phyloP scores from a whole-genome alignment of 2,329 filamentous ascomycete genomes.

The Cladophialophora exuberans region DNA sequence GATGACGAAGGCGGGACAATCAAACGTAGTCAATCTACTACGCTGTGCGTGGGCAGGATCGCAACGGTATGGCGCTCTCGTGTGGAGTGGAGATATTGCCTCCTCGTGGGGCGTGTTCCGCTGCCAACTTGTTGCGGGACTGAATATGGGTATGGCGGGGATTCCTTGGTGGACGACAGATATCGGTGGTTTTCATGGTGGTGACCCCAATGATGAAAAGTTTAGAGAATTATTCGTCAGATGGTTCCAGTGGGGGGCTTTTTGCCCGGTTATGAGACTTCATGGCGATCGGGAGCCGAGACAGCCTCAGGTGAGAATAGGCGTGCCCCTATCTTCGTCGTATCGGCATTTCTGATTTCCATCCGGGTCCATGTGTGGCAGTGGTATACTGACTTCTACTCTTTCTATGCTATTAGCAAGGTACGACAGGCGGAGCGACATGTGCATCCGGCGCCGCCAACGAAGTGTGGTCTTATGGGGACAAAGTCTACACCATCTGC shows the following conservation, averaged over 20 bases:
- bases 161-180: conserved; percentile 72
- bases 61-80: conserved; percentile 66
- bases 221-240: conserved; percentile 68
- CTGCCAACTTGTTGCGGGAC: conserved; percentile 63
- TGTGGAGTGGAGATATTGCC: conserved; percentile 70
- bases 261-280: conserved; percentile 67
- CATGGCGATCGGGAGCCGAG: conserved; percentile 68
- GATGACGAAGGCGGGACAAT: conserved; percentile 56
- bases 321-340: too few relatives aligned
- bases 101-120: conserved; percentile 64
- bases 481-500: conserved; percentile 63
- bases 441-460: conserved; percentile 58
- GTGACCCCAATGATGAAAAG: conserved; percentile 56
- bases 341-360: too few relatives aligned
- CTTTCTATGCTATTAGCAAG: conserved; percentile 21
- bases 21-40: conserved; percentile 55
- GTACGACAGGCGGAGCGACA: conserved; percentile 40
- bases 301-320: conserved; percentile 42
- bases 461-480: conserved; percentile 70
- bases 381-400: not conserved
- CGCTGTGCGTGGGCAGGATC: conserved; percentile 61
- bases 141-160: conserved; percentile 69
- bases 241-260: conserved; percentile 70
- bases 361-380: not conserved
- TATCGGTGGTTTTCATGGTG: conserved; percentile 71